These are phyloP conservation scores for Zoysia pacifica DNA, from an alignment of 176 grass and related monocot genomes.

Conservation along the genomic window DNA sequence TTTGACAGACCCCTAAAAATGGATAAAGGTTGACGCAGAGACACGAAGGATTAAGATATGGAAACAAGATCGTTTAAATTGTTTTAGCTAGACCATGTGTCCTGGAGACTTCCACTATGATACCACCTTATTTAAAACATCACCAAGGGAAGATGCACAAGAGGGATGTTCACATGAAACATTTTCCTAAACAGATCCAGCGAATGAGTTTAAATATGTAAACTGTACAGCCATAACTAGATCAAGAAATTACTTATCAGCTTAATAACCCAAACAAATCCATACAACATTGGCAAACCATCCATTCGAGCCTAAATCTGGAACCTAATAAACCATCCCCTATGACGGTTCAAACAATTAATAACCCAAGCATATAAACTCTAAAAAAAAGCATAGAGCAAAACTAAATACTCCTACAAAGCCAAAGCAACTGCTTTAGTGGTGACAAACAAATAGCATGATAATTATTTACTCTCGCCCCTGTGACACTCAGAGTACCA, in stretches of 20 bases:
- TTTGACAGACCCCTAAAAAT: neutral
- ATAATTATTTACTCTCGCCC: neutral
- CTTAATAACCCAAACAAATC: neutral
- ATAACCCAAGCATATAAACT: neutral
- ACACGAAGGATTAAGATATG: neutral
- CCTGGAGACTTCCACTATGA: neutral
- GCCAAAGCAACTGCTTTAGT: neutral
- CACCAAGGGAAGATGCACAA: neutral
- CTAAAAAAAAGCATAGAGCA: neutral
- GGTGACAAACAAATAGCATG: neutral
- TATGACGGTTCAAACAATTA: constrained; percentile 20
- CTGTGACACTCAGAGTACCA: neutral
- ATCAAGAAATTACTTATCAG: constrained; percentile 12
- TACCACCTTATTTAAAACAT: constrained; percentile 15
- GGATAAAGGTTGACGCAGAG: neutral
- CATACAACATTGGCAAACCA: constrained; percentile 16
- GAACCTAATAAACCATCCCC: neutral
- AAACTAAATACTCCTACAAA: neutral
- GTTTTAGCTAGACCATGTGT: neutral
- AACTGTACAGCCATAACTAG: neutral
- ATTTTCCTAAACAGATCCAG: constrained; percentile 25
- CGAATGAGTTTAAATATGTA: constrained; percentile 19
- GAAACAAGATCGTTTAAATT: neutral
- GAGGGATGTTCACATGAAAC: constrained; percentile 1
- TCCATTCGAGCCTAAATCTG: constrained; percentile 18